A percentile compares a stretch with the other conserved stretches of the same genome.
Conservation (phyloP, 495 filamentous ascomycete genomes). For the Penicillium pulvis region DNA sequence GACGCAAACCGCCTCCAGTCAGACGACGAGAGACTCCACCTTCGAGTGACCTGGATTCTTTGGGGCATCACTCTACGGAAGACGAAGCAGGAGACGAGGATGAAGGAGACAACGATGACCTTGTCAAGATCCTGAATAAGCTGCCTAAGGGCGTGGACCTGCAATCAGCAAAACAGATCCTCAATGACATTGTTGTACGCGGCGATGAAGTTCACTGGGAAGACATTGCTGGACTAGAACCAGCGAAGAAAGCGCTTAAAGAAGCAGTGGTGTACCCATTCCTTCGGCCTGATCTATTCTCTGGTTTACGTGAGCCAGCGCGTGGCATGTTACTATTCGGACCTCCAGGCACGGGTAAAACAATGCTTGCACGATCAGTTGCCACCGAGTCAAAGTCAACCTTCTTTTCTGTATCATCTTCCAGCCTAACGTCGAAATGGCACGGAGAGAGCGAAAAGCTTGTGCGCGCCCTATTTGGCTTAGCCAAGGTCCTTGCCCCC, state of each 20-base stretch:
- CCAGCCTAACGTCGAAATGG: slow-evolving; percentile 92
- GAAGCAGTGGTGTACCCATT: slow-evolving; percentile 98
- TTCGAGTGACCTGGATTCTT: slow-evolving; percentile 48
- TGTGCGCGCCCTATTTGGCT: slow-evolving; percentile 85
- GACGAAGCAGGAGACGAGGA: slow-evolving; percentile 38
- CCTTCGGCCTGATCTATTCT: slow-evolving; percentile 92
- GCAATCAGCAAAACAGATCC: slow-evolving; percentile 80
- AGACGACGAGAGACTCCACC: slow-evolving; percentile 44
- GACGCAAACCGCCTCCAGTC: slow-evolving; percentile 25
- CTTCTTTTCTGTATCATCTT: slow-evolving; percentile 96
- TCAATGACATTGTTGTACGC: slow-evolving; percentile 94
- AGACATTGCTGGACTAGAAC: slow-evolving; percentile 88
- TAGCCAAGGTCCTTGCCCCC: slow-evolving; percentile 88
- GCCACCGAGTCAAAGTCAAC: slow-evolving; percentile 94
- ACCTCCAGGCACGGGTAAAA: slow-evolving; percentile 95
- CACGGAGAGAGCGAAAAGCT: slow-evolving; percentile 97
- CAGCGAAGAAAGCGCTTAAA: slow-evolving; percentile 89
- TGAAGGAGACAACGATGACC: slow-evolving; percentile 45
- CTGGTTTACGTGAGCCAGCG: slow-evolving; percentile 91
- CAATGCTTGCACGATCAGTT: slow-evolving; percentile 94
- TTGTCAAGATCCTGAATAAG: slow-evolving; percentile 67
- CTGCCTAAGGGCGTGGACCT: slow-evolving; percentile 81
- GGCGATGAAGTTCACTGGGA: slow-evolving; percentile 96
- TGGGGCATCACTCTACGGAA: slow-evolving; percentile 29
- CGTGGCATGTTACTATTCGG: slow-evolving; percentile 96